Evolutionary conservation across 208 protist species (phyloP), one percentile per base, ranked within the genome.

Genomic region (Acanthamoeba royreba): DNA sequence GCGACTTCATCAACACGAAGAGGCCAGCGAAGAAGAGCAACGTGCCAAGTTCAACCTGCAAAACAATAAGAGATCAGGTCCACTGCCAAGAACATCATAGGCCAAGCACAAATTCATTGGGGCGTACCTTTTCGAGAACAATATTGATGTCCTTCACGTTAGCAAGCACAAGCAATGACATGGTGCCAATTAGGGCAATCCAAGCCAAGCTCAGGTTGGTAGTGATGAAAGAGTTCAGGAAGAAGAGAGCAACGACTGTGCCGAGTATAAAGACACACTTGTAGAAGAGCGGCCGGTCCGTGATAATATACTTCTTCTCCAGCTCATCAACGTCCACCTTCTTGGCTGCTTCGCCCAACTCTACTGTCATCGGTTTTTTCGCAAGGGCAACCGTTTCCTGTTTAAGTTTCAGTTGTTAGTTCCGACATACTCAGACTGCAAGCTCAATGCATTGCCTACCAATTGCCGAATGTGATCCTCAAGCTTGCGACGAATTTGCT

Each of bases 11-110:
- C 25, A 97, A 72, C 31, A 97, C 90, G 38, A 97, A 97, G 19
- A 97, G 87, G 33, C 63, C 66, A 17, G 86, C 93, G 69, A 97
- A 97, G 81, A 97, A 97, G 31, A 97, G 46, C 40, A 97, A 63
- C 33, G 95, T 97, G 33, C 61, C 35, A 79, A 96, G 96, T 72
- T 97, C 96, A 0, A 97, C 94, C 58, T 96, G 35, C n/a, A n/a
- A n/a, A n/a, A n/a, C n/a, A n/a, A n/a, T n/a, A n/a, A n/a, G n/a
- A n/a, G n/a, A n/a, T n/a, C n/a, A n/a, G n/a, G n/a, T n/a, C n/a
- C n/a, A n/a, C n/a, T n/a, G n/a, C n/a, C n/a, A n/a, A n/a, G n/a
- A n/a, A n/a, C n/a, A n/a, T n/a, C n/a, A n/a, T n/a, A n/a, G n/a
- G n/a, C n/a, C n/a, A n/a, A n/a, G n/a, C n/a, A n/a, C n/a, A n/a